Evolutionary conservation across 768 basidiomycete species (phyloP).

Genomic region (Daedaleopsis sinensis): DNA sequence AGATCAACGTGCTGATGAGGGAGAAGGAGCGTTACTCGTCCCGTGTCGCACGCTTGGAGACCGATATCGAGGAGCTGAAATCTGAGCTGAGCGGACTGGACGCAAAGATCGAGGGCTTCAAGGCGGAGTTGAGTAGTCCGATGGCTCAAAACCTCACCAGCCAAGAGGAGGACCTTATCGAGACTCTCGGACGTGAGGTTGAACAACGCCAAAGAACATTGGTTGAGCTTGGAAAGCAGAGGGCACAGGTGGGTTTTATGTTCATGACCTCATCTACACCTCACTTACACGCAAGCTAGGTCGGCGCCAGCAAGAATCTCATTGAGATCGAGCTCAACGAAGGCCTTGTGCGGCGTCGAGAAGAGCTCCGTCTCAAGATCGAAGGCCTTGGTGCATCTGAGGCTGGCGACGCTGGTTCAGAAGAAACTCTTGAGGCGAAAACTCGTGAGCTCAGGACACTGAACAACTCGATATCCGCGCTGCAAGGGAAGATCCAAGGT

Average conservation of each 20-base stretch:
- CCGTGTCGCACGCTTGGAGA: constrained; percentile 65
- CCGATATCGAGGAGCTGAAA: constrained; percentile 69
- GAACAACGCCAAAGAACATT: constrained; percentile 74
- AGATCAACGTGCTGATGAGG: constrained; percentile 56
- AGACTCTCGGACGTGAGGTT: constrained; percentile 70
- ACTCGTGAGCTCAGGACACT: constrained; percentile 71
- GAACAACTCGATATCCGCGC: constrained; percentile 62
- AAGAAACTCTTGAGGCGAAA: constrained; percentile 69
- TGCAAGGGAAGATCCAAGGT: constrained; percentile 70
- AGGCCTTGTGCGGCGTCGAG: constrained; percentile 74
- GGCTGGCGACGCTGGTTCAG: constrained; percentile 55
- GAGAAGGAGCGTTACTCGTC: constrained; percentile 74
- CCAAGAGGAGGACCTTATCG: constrained; percentile 72
- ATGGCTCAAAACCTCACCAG: constrained; percentile 73
- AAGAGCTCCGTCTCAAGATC: constrained; percentile 76
- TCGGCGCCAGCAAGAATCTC: constrained; percentile 68
- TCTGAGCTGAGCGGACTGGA: constrained; percentile 66
- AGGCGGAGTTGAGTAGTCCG: constrained; percentile 71
- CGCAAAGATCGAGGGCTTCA: constrained; percentile 65
- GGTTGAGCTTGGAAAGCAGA: constrained; percentile 65
- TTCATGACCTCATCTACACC: background rate
- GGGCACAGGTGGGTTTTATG: constrained; percentile 61
- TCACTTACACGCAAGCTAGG: background rate
- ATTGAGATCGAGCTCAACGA: constrained; percentile 95
- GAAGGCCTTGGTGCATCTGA: constrained; percentile 72